Evolutionary conservation across 192 early-diverging fungal genomes (phyloP), one percentile per base, ranked within the genome.

Genomic region (Coemansia sp.): DNA sequence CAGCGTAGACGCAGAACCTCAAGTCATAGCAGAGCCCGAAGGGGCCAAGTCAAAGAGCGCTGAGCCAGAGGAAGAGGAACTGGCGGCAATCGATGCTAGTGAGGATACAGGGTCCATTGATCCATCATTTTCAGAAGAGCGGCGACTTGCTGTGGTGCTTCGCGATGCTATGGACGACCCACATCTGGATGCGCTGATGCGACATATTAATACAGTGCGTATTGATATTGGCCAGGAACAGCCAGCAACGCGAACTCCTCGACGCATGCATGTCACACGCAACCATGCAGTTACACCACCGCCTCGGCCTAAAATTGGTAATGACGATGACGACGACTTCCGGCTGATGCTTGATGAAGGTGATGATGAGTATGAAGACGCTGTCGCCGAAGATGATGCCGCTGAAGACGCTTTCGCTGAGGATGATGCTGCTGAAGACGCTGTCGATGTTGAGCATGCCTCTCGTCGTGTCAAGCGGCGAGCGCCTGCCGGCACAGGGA

Each of bases 61-160:
- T 49, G 47, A 19, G n/a, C n/a, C 47, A 8, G 47, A 49, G 4
- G 5, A 14, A 8, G 29, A 32, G 7, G 29, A 32, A 8, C 5
- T 32, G 29, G 29, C 29, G 5, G 29, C 29, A 32, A 32, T 32
- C 29, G 29, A 32, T 32, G 20, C 29, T 37, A 43, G 6, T 4
- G 54, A 12, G 8, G 60, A 62, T 13, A 53, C 20, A 24, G 27
- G 55, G 13, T 39, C 73, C 2, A 71, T 71, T 20, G 73, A 75
- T 38, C 63, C 69, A 48, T 77, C 74, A 24, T 77, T 77, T 29
- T 53, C 38, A 48, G 74, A 77, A 26, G 74, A 71, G 62, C 69
- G 74, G n/a, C 64, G 69, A 2, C 49, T 77, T 23, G 74, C 74
- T 3, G 61, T 53, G 20, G 23, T 77, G 26, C 35, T 77, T 47